Evolutionary conservation across 1,284 basidiomycete genomes (phyloP).

Genomic region (Ceratobasidium papillatum): DNA sequence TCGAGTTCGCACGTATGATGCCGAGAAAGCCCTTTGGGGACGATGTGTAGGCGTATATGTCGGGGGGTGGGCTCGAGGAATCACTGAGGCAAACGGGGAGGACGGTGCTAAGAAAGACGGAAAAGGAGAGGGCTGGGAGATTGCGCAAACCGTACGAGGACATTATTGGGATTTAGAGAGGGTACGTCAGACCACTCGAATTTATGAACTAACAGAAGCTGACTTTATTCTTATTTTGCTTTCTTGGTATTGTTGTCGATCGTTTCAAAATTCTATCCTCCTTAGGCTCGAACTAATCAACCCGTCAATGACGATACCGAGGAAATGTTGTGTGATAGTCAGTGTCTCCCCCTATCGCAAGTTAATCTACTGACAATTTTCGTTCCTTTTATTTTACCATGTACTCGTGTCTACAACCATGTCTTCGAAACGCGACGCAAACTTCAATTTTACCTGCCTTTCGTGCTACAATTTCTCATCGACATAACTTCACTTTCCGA

Average conservation of each 20-base stretch:
- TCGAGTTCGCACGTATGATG: conserved; percentile 66
- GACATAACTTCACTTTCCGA: neutral
- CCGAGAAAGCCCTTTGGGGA: conserved; percentile 73
- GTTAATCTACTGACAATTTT: neutral
- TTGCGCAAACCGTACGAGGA: conserved; percentile 71
- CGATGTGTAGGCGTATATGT: conserved; percentile 77
- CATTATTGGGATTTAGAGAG: conserved; percentile 84
- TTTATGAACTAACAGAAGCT: neutral
- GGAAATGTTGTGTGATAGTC: conserved; percentile 85
- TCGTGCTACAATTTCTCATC: neutral
- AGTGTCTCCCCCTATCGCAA: conserved; percentile 44
- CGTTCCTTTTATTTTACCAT: too few relatives aligned
- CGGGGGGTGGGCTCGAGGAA: conserved; percentile 66
- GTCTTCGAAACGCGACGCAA: too few relatives aligned
- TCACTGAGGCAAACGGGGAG: conserved; percentile 57
- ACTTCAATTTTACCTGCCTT: neutral
- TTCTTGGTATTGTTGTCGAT: neutral
- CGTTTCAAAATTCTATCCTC: neutral
- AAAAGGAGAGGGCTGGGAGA: conserved; percentile 55
- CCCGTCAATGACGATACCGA: conserved; percentile 72
- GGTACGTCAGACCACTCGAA: conserved; percentile 52
- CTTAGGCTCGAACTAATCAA: conserved; percentile 51
- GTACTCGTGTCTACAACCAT: too few relatives aligned
- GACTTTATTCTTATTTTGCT: neutral
- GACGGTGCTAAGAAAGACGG: conserved; percentile 48